Evolutionary conservation across 164 flowering plant genomes (phyloP).

Genomic region (Umbilicus rupestris): DNA sequence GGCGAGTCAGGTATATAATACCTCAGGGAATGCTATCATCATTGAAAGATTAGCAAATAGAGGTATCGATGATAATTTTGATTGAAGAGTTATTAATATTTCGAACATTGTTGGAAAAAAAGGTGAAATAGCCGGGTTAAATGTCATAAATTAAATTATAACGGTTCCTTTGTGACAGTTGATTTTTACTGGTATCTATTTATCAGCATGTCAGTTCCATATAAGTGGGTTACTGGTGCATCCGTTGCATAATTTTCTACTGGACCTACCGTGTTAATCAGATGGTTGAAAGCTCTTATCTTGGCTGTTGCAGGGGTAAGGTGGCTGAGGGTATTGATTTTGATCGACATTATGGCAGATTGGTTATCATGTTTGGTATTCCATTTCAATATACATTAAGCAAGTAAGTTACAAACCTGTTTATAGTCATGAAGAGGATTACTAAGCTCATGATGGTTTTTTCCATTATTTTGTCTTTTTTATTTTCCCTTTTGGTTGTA

Average conservation of each 20-base stretch:
- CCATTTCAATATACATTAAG: constrained; percentile 97
- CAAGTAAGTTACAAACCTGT: constrained; percentile 42
- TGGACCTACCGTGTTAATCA: background rate
- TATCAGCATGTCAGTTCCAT: background rate
- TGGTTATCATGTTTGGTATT: constrained; percentile 97
- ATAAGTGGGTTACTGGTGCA: background rate
- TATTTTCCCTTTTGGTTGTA: background rate
- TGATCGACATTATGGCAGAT: constrained; percentile 98
- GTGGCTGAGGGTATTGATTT: constrained; percentile 99
- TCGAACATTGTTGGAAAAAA: background rate
- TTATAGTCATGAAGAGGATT: background rate
- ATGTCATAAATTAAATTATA: background rate
- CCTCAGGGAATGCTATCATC: background rate
- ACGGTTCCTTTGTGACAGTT: background rate
- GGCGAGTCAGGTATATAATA: too few species aligned
- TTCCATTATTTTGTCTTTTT: background rate
- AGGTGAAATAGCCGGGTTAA: background rate
- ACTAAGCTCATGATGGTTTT: background rate
- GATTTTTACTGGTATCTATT: too few species aligned
- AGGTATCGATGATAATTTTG: background rate
- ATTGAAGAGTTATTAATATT: background rate
- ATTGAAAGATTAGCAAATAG: background rate
- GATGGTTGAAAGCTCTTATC: background rate
- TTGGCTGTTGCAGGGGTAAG: constrained; percentile 69
- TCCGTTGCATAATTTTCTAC: background rate